A percentile compares a stretch with the other conserved stretches of the same genome.
phyloP scores from a whole-genome alignment of 768 basidiomycete species.

The Sporobolomyces pararoseus region DNA sequence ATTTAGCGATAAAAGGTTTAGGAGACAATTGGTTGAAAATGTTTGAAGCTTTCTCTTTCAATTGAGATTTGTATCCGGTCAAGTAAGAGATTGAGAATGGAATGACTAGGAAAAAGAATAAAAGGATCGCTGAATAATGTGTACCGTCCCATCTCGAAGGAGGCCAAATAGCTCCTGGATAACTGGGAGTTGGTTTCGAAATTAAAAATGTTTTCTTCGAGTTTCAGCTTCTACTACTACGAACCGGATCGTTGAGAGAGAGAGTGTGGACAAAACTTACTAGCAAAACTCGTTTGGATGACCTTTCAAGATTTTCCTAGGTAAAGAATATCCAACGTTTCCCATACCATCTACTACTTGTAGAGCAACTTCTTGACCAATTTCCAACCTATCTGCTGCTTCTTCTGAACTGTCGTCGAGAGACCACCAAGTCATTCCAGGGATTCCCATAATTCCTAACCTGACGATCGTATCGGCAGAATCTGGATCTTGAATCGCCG shows the following conservation, averaged over 20 bases:
- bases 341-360: conserved; percentile 19
- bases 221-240: too few relatives aligned
- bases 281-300: conserved; percentile 38
- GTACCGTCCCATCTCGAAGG: conserved; percentile 26
- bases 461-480: conserved; percentile 10
- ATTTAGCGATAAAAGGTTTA: neutral
- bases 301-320: neutral
- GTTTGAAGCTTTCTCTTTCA: conserved; percentile 1
- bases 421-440: conserved; percentile 3
- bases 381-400: neutral
- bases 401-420: too few relatives aligned
- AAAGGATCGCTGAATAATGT: conserved; percentile 27
- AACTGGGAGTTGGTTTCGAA: neutral
- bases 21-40: neutral
- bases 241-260: neutral
- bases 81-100: conserved; percentile 6
- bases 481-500: conserved; percentile 12
- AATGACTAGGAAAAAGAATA: conserved; percentile 17
- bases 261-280: conserved; percentile 5
- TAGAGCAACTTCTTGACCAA: conserved; percentile 15
- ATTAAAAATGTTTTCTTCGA: too few relatives aligned
- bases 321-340: conserved; percentile 6
- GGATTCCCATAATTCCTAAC: conserved; percentile 23
- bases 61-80: neutral
- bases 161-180: conserved; percentile 29